Evolutionary conservation across 495 filamentous ascomycete genomes (phyloP).

Genomic region (Aspergillus sclerotiicarbonarius): DNA sequence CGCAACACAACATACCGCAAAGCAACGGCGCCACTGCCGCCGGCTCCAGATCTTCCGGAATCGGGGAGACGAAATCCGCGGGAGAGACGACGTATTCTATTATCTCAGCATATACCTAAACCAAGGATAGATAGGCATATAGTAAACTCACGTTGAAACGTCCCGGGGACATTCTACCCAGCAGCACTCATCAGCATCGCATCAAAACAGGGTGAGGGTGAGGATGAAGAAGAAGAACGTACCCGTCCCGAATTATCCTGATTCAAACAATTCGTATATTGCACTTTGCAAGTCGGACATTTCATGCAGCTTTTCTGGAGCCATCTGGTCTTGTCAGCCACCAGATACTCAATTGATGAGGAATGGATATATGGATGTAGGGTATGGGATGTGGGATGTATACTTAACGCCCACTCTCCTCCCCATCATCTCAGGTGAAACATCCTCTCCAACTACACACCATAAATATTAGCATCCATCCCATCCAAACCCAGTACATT

Average conservation of each 20-base stretch:
- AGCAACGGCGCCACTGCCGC: constrained; percentile 32
- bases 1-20: constrained; percentile 13
- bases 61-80: constrained; percentile 25
- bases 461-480: too few relatives aligned
- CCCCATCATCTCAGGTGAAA: too few relatives aligned
- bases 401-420: too few relatives aligned
- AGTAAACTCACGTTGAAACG: constrained; percentile 23
- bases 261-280: constrained; percentile 26
- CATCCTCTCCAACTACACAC: too few relatives aligned
- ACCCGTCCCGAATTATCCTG: constrained; percentile 31
- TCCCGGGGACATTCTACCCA: constrained; percentile 29
- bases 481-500: constrained; percentile 7
- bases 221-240: neutral
- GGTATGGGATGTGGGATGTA: too few relatives aligned
- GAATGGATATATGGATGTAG: too few relatives aligned
- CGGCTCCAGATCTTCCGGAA: constrained; percentile 23
- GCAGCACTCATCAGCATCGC: too few relatives aligned
- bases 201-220: too few relatives aligned
- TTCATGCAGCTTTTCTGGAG: constrained; percentile 31
- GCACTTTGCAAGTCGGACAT: constrained; percentile 34
- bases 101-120: too few relatives aligned
- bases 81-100: constrained; percentile 28
- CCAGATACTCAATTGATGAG: too few relatives aligned
- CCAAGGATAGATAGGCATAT: too few relatives aligned
- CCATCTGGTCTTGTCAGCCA: constrained; percentile 25